phyloP scores from a whole-genome alignment of 495 filamentous ascomycete species.

The Neurospora africana region DNA sequence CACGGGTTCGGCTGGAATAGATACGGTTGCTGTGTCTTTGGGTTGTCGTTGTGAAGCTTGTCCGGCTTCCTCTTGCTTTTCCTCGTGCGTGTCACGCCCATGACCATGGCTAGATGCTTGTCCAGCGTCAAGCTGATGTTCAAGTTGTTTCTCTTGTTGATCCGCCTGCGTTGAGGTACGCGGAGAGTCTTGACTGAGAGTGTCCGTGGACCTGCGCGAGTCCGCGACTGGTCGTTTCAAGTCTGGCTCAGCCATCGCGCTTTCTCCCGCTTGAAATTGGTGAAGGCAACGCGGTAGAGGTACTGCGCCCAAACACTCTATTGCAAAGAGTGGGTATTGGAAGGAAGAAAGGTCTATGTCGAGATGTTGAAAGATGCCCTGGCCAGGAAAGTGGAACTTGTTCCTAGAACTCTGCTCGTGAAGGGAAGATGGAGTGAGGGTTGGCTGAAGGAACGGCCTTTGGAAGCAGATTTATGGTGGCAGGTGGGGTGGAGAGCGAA shows the following conservation, averaged over 20 bases:
- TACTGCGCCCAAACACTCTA: neutral
- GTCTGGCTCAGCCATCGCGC: neutral
- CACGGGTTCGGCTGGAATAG: neutral
- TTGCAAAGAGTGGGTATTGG: neutral
- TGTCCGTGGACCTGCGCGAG: neutral
- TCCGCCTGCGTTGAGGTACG: neutral
- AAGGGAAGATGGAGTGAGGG: neutral
- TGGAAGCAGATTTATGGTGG: neutral
- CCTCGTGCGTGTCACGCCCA: neutral
- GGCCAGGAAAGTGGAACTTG: neutral
- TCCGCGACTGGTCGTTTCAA: neutral
- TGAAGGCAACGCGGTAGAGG: neutral
- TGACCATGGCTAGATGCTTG: neutral
- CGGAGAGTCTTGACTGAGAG: neutral
- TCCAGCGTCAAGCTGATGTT: neutral
- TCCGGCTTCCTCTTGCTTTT: slow-evolving; percentile 18
- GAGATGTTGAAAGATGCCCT: neutral
- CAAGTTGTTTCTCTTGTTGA: neutral
- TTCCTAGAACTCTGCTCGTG: neutral
- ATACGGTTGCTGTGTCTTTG: neutral
- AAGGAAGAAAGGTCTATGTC: neutral
- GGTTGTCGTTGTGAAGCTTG: slow-evolving; percentile 33
- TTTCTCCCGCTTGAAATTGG: neutral
- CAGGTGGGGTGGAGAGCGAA: neutral
- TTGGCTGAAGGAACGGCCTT: neutral